Evolutionary conservation across 2,329 filamentous ascomycete genomes (phyloP), one percentile per base, ranked within the genome.

Genomic region (Coniochaeta hoffmannii): DNA sequence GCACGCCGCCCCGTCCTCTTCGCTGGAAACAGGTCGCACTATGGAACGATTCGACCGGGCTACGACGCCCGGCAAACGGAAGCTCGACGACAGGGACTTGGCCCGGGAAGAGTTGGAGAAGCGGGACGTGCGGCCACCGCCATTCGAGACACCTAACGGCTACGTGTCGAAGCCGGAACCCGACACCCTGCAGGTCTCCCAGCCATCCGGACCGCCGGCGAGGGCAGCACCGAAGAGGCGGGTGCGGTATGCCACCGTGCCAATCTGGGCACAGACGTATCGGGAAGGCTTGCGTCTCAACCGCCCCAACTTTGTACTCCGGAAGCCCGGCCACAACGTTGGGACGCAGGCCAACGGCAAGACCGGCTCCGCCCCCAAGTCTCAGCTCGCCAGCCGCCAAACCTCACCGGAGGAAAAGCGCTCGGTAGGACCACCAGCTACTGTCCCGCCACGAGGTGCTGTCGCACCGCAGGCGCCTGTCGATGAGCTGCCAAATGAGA

Each of bases 91-190:
- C 57, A 65, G 75, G 50, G 73, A 76, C 61, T 63, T 82, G 56
- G 74, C 71, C 53, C 76, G 75, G 9, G 73, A 75, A 31, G 80
- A 83, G 62, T 62, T 81, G 19, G 79, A 83, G 58, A 74, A 71
- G 44, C 73, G 72, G 41, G 73, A 78, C 31, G 62, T 69, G 17
- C 74, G 78, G 36, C 76, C 77, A 3, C 74, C 77, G 10, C 78
- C 79, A 1, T 76, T 75, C 49, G 75, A 78, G 56, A 59, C 59
- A 2, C 31, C 72, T 19, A 80, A 82, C 56, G 79, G 78, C 28
- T 65, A 64, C 53, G 63, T 66, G 53, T 28, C 41, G 6, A 53
- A 36, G 46, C 49, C 50, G 19, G 60, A 36, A 44, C 49, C 50
- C n/a, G 60, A 58, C 57, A 52, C 62, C 59, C 58, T 61, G 22